Conservation (phyloP, 257 asterid genomes). For the Marsdenia floribunda region DNA sequence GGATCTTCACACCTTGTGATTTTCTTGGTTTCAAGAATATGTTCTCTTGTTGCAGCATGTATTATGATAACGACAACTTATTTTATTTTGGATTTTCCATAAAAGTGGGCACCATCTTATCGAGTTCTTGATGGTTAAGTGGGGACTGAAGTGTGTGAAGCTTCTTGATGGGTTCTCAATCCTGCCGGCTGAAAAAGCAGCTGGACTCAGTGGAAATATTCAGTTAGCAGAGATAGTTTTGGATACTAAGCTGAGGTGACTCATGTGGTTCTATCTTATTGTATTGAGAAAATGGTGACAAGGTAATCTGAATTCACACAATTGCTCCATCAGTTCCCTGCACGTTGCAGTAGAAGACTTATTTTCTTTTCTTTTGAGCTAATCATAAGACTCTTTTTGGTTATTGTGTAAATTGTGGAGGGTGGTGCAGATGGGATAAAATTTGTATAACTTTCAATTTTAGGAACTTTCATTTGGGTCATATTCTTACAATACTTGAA, state of each 20-base stretch:
- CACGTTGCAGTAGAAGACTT: not conserved
- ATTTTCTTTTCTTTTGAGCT: not conserved
- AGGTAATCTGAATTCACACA: not conserved
- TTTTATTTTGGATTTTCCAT: slow-evolving; percentile 14
- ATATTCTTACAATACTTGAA: not conserved
- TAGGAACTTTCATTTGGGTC: not conserved
- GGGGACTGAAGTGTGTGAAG: slow-evolving; percentile 77
- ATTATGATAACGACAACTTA: not conserved
- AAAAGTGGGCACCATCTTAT: slow-evolving; percentile 89
- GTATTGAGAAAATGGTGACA: not conserved
- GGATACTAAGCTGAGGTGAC: slow-evolving; percentile 22
- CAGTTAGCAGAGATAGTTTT: slow-evolving; percentile 81
- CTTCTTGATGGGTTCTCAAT: slow-evolving; percentile 80
- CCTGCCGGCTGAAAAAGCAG: slow-evolving; percentile 68
- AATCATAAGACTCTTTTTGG: not conserved
- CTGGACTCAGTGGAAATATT: slow-evolving; percentile 72
- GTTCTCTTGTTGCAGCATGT: not conserved
- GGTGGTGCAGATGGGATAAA: not conserved
- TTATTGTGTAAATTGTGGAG: not conserved
- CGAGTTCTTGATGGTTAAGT: slow-evolving; percentile 83
- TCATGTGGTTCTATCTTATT: not conserved
- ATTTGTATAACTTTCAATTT: not conserved
- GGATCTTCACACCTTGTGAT: slow-evolving; percentile 16
- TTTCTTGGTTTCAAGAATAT: not conserved
- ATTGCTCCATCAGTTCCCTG: not conserved